Evolutionary conservation across 225 moss, liverwort and hornwort genomes (phyloP).

Genomic region (Anthoceros angustus): DNA sequence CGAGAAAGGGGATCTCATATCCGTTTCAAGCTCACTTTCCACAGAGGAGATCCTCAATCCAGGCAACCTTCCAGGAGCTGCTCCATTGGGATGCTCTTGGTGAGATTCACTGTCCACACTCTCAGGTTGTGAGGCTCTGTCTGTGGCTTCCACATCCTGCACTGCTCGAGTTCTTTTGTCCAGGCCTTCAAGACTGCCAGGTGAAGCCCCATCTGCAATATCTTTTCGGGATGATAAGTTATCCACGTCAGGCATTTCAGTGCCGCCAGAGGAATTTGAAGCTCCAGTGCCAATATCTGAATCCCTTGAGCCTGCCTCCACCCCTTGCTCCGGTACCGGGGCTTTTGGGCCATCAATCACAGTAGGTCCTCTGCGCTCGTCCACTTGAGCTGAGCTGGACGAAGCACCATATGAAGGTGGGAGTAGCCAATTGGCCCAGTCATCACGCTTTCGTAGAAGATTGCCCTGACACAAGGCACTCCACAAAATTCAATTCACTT

Average conservation of each 20-base stretch:
- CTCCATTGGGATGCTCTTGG: no score
- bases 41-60: no score
- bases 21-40: conserved; percentile 22
- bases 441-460: conserved; percentile 76
- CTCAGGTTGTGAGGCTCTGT: not conserved
- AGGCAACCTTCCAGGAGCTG: no score
- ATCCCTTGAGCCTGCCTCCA: not conserved
- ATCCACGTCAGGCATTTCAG: not conserved
- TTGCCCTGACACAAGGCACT: conserved; percentile 46
- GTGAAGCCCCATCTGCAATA: not conserved
- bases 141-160: not conserved
- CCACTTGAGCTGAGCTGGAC: conserved; percentile 23
- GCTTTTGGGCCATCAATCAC: conserved; percentile 14
- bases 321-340: conserved; percentile 12
- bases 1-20: conserved; percentile 20
- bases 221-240: not conserved
- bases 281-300: not conserved
- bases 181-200: not conserved
- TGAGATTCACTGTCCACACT: not conserved
- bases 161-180: not conserved
- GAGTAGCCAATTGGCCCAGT: conserved; percentile 86
- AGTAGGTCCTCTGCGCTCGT: conserved; percentile 26
- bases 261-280: not conserved
- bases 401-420: conserved; percentile 34
- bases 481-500: not conserved